Base-by-base conservation (phyloP, 106 monocot species). In the Dioscorea zingiberensis region DNA sequence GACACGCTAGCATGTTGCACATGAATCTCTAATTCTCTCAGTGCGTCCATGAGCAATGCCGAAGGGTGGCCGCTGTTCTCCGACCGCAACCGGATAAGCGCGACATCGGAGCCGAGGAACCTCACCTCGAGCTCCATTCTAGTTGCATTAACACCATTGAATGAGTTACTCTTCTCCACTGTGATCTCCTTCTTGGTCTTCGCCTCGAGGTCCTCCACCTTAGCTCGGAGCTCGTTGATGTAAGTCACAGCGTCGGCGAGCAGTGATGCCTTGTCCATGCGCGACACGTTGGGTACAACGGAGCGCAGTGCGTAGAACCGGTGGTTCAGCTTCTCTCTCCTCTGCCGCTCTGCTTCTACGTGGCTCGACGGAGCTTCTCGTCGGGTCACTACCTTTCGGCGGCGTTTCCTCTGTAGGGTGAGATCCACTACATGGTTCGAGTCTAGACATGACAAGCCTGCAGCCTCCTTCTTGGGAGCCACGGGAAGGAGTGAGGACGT, bases 211-310 rank as follows among this genome's bases (percentile, higher is more conserved):
- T 72, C 62, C 7, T 74, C 87, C 13, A 92, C 68, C 66, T 64
- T 77, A 49, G 66, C 57, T 24, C 64, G 45, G 16, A 92, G 82
- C 69, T 92, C 81, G 27, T 78, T 74, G 73, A 92, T 92, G 84
- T 87, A 87, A 19, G 76, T 44, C 21, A 84, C 87, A 47, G 86
- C 87, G 63, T 92, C 87, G 10, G 79, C 73, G 15, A 92, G 73
- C 48, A 89, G 74, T 21, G 86, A 91, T 17, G 91, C 91, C 78
- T 91, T 91, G 83, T 91, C 86, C 87, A 92, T 84, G 18, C 84
- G 63, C 12, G 92, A 82, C 21, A 92, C 87, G 69, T 84, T 93
- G 11, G 92, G 92, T 0, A 93, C 92, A 4, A 80, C 92, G 14
- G 92, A 81, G 13, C 92, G 78, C 19, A 93, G 87, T 1, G 73